Evolutionary conservation across 768 basidiomycete species (phyloP), one percentile per base, ranked within the genome.

Genomic region (Lentinula guzmanii): DNA sequence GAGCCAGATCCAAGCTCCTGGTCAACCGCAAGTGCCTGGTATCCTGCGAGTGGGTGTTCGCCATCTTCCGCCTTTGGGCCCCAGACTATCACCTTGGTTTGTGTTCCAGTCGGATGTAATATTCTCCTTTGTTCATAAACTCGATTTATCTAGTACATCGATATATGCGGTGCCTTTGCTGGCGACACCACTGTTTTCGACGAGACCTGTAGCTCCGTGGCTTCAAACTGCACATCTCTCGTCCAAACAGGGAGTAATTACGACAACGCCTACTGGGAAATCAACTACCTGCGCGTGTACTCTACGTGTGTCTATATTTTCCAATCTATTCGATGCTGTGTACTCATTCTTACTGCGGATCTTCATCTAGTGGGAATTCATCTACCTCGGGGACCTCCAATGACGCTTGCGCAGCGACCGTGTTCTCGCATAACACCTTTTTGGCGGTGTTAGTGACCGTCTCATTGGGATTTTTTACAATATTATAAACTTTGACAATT

Each of bases 241-340:
- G 65, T 67, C 3, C 52, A 48, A 8, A 74, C 74, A 61, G 65
- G 67, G 1, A 42, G 68, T 10, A 73, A 74, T 64, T 77, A 73
- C 67, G 68, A 71, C 64, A 66, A 64, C 37, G 74, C 75, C 5
- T 74, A 74, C 65, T 81, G 78, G 61, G 78, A 79, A 62, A 72
- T 81, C 66, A 70, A 74, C 53, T 75, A 71, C 41, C 64, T 80
- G 52, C 73, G 73, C 37, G 66, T 78, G 9, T 79, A 57, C 59
- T 60, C 66, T 52, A 60, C 41, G 65, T 65, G 13, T 13, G 54
- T 56, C 10, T 21, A 28, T 28, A 9, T 56, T n/a, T 42, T 42
- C 16, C 6, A 28, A 10, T 34, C 16, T 4, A 52, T 6, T 31
- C 13, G 28, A 50, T 50, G 31, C 16, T 52, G 5, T 52, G 3